Evolutionary conservation across 805 yeast species (phyloP), one percentile per base, ranked within the genome.

Genomic region (Monosporozyma aerobia): DNA sequence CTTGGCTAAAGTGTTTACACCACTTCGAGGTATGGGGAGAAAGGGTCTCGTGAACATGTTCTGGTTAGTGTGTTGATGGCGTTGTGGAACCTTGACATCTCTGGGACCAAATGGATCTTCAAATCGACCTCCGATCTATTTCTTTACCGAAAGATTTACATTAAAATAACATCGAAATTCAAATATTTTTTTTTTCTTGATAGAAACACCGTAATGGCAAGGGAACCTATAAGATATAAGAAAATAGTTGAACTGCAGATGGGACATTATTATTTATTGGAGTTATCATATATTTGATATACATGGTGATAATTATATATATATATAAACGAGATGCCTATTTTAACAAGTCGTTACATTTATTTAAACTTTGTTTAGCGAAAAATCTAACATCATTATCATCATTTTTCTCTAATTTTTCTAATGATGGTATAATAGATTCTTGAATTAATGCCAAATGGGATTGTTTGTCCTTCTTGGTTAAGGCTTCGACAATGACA

Each of bases 351-450:
- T 47, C 43, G 44, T 56, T 57, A 51, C 68, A 65, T 51, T 64
- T 63, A 51, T 73, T 74, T 58, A 80, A 68, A 56, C 90, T 83
- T 69, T 84, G 78, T 51, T 74, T 75, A 7, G 97, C 90, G 71
- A 82, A 94, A 71, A 77, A 92, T 65, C 90, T 81, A 56, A 94
- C 99, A 71, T 94, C 99, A 25, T 81, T 81, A 67, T 94, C 99
- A 43, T 72, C 75, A 70, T 94, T 98, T 45, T 76, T 73, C 53
- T 75, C 71, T 63, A 92, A 77, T 48, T 74, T 77, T 61, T 83
- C 80, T 61, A 94, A 77, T 43, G 78, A 74, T 32, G 94, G 86
- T 48, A 82, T 60, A 41, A 90, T 77, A 44, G 81, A 77, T 23
- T 70, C 69, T 43, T 72, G 64, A 30, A 83, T 75, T 47, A 78